Conservation (phyloP, 1,284 basidiomycete species). For the Paramarasmius palmivorus region DNA sequence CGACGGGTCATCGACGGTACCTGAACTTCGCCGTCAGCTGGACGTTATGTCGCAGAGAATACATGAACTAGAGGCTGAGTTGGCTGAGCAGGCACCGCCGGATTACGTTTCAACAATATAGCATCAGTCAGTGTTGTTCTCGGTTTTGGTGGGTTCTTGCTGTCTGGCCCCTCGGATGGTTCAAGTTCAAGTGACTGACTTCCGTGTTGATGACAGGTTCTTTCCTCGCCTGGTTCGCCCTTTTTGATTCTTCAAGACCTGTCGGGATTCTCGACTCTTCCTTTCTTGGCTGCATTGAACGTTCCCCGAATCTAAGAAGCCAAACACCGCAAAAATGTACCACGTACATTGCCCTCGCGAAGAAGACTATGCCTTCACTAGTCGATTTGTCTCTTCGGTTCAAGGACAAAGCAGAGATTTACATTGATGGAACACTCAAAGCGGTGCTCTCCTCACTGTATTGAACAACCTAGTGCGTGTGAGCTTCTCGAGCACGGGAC, state of each 20-base stretch:
- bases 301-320: constrained; percentile 30
- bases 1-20: background rate
- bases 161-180: too few relatives aligned
- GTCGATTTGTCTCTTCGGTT: constrained; percentile 72
- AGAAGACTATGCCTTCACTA: constrained; percentile 84
- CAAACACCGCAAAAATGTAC: constrained; percentile 58
- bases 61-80: background rate
- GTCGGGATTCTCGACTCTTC: constrained; percentile 82
- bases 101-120: background rate
- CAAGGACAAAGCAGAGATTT: constrained; percentile 63
- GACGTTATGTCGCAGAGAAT: constrained; percentile 1
- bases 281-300: constrained; percentile 81
- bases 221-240: constrained; percentile 58
- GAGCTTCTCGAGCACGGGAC: too few relatives aligned
- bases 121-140: too few relatives aligned
- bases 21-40: background rate
- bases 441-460: constrained; percentile 71
- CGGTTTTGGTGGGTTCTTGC: too few relatives aligned
- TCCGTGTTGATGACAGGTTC: too few relatives aligned
- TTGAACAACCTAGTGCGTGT: constrained; percentile 56
- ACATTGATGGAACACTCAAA: constrained; percentile 83
- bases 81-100: constrained; percentile 1
- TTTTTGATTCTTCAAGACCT: constrained; percentile 82
- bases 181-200: too few relatives aligned
- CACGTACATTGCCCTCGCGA: constrained; percentile 86